phyloP scores from a whole-genome alignment of 1,284 basidiomycete species.

The Waitea zeae region DNA sequence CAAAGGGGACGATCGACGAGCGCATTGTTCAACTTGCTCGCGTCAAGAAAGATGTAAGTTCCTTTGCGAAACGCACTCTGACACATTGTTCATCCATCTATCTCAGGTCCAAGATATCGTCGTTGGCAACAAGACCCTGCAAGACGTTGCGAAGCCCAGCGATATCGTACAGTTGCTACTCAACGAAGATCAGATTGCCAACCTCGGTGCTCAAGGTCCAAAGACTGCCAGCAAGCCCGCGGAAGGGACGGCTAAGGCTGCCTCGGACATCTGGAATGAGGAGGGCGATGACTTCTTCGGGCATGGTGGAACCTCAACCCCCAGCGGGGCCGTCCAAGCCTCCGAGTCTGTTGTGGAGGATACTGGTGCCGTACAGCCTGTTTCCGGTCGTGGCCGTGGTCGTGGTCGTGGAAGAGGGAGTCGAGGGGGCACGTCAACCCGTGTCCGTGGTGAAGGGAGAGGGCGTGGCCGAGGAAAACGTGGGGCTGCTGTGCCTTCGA shows the following conservation, averaged over 20 bases:
- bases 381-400: slow-evolving; percentile 13
- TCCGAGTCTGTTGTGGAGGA: slow-evolving; percentile 17
- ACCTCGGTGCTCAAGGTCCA: slow-evolving; percentile 26
- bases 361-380: slow-evolving; percentile 15
- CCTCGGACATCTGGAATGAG: slow-evolving; percentile 63
- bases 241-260: slow-evolving; percentile 13
- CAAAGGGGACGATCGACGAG: slow-evolving; percentile 95
- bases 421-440: too few relatives aligned
- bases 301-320: slow-evolving; percentile 16
- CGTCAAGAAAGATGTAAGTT: slow-evolving; percentile 84
- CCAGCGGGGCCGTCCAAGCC: slow-evolving; percentile 7
- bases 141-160: slow-evolving; percentile 85
- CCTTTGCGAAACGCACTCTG: neutral
- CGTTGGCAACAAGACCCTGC: slow-evolving; percentile 91
- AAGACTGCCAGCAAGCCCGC: slow-evolving; percentile 20
- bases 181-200: slow-evolving; percentile 82
- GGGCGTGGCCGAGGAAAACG: too few relatives aligned
- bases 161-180: slow-evolving; percentile 94
- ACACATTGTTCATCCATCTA: slow-evolving; percentile 1
- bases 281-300: slow-evolving; percentile 75
- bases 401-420: slow-evolving; percentile 16
- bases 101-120: slow-evolving; percentile 94
- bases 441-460: neutral
- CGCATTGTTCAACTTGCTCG: slow-evolving; percentile 90
- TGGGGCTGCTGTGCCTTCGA: neutral